Conservation (phyloP, 768 basidiomycete species). For the Russula olivacea region DNA sequence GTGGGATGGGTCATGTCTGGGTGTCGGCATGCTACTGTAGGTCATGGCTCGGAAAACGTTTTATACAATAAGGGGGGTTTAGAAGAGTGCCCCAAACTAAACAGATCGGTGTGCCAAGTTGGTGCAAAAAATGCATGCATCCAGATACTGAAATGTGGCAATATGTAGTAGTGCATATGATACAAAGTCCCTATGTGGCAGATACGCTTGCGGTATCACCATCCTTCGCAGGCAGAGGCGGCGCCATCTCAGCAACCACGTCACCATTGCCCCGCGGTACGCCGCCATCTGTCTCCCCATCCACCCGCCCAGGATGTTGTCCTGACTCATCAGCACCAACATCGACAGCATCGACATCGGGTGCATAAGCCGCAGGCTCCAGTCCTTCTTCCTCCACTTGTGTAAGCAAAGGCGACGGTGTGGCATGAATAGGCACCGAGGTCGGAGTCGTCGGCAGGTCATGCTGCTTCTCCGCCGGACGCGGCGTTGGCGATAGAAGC, state of each 20-base stretch:
- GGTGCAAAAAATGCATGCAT: no score
- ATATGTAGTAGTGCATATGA: background rate
- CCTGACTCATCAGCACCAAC: background rate
- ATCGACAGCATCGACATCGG: background rate
- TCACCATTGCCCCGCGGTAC: background rate
- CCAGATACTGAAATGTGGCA: no score
- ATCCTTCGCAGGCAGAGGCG: slow-evolving; percentile 13
- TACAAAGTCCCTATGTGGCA: background rate
- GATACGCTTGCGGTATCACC: background rate
- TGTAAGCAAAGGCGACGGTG: background rate
- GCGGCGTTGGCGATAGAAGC: slow-evolving; percentile 11
- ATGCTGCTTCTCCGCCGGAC: slow-evolving; percentile 11
- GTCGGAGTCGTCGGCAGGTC: slow-evolving; percentile 3
- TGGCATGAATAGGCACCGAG: background rate
- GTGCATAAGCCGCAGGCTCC: background rate
- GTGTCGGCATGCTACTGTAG: no score
- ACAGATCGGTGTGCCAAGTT: no score
- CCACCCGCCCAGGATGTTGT: background rate
- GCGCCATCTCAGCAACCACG: background rate
- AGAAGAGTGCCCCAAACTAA: no score
- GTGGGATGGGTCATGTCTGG: no score
- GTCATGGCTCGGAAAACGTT: no score
- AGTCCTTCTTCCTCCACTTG: background rate
- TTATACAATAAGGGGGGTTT: no score
- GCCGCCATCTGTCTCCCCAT: background rate